Percentiles rank a stretch among this genome's conserved stretches.
Conservation (phyloP, 768 basidiomycete genomes). For the Tulasnella calospora region DNA sequence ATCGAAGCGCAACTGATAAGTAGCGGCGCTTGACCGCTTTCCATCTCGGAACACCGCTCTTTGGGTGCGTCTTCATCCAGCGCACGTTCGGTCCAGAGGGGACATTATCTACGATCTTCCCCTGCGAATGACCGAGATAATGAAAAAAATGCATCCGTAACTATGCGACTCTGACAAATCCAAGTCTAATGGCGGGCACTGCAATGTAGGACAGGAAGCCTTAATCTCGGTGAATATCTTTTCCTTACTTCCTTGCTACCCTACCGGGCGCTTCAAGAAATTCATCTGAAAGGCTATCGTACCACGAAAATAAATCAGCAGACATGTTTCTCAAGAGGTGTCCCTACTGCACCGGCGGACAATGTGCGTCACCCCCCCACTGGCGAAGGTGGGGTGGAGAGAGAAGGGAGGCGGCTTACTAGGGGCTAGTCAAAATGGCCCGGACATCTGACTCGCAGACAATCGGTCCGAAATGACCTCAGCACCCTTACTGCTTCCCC, state of each 20-base stretch:
- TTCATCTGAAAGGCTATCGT: constrained; percentile 7
- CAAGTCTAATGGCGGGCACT: constrained; percentile 3
- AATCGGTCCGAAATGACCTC: neutral
- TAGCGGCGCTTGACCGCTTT: neutral
- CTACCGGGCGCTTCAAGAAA: constrained; percentile 3
- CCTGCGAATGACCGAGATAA: neutral
- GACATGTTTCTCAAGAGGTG: neutral
- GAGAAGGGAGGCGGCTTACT: neutral
- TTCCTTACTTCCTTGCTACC: neutral
- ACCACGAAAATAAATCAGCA: neutral
- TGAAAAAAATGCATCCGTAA: neutral
- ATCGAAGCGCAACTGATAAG: neutral
- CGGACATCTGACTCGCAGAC: neutral
- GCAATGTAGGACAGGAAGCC: neutral
- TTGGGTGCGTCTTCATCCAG: neutral
- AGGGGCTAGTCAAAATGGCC: constrained; percentile 2
- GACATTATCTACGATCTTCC: neutral
- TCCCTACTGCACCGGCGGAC: constrained; percentile 1
- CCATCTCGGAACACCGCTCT: constrained; percentile 7
- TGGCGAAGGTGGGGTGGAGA: neutral
- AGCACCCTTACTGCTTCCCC: neutral
- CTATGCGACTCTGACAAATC: neutral
- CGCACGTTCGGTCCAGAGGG: neutral
- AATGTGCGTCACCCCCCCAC: neutral
- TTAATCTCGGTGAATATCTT: neutral